Evolutionary conservation across 2,329 filamentous ascomycete species (phyloP).

Genomic region (Colletotrichum shisoi): DNA sequence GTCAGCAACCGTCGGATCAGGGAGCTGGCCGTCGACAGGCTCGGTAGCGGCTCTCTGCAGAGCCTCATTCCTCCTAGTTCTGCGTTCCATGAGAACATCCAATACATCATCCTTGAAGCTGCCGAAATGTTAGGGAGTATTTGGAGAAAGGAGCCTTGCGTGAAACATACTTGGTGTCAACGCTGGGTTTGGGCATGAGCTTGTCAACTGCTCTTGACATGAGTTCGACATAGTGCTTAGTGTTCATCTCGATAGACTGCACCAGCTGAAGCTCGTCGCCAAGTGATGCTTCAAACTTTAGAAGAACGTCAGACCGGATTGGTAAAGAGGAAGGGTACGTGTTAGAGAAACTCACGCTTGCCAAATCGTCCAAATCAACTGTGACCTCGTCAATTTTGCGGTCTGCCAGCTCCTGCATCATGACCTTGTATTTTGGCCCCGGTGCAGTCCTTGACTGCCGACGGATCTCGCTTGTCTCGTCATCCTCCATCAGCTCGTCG

Average conservation of each 20-base stretch:
- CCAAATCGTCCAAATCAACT: slow-evolving; percentile 89
- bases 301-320: slow-evolving; percentile 48
- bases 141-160: slow-evolving; percentile 4
- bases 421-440: slow-evolving; percentile 85
- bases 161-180: slow-evolving; percentile 73
- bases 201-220: slow-evolving; percentile 88
- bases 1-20: slow-evolving; percentile 69
- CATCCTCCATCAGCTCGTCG: slow-evolving; percentile 90
- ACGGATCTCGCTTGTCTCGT: slow-evolving; percentile 63
- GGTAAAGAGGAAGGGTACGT: slow-evolving; percentile 74
- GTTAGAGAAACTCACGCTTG: slow-evolving; percentile 65
- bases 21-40: slow-evolving; percentile 54
- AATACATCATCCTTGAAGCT: slow-evolving; percentile 97
- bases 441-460: slow-evolving; percentile 61
- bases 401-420: slow-evolving; percentile 87
- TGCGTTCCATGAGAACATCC: slow-evolving; percentile 94
- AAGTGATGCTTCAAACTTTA: slow-evolving; percentile 76
- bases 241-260: slow-evolving; percentile 86
- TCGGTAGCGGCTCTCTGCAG: slow-evolving; percentile 66
- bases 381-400: slow-evolving; percentile 77
- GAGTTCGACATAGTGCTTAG: slow-evolving; percentile 94
- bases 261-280: slow-evolving; percentile 77
- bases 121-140: slow-evolving; percentile 21
- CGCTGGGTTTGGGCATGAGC: slow-evolving; percentile 78
- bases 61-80: slow-evolving; percentile 83